Conservation (phyloP, 202 grass and related monocot genomes). For the Zoysia matrella region DNA sequence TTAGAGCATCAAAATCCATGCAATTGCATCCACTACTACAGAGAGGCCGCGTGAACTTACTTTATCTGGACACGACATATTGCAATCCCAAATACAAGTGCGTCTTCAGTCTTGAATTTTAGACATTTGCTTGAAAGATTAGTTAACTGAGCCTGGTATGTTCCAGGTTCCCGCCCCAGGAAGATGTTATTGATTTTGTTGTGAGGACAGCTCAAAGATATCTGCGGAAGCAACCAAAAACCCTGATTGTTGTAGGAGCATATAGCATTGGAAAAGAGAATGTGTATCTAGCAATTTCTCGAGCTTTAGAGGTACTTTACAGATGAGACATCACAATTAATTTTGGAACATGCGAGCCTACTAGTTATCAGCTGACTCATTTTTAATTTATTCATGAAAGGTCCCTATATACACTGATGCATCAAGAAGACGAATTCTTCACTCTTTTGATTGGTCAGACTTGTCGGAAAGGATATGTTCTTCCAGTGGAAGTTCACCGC, state of each 20-base stretch:
- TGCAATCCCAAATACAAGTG: slow-evolving; percentile 86
- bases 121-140: slow-evolving; percentile 25
- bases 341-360: not conserved
- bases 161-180: slow-evolving; percentile 70
- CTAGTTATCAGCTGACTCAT: slow-evolving; percentile 21
- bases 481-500: slow-evolving; percentile 54
- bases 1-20: slow-evolving; percentile 73
- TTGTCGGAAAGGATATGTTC: slow-evolving; percentile 67
- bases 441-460: slow-evolving; percentile 73
- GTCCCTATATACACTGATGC: slow-evolving; percentile 73
- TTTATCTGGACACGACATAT: slow-evolving; percentile 86
- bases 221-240: slow-evolving; percentile 72
- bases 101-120: slow-evolving; percentile 20
- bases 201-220: slow-evolving; percentile 65
- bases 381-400: slow-evolving; percentile 48
- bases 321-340: not conserved
- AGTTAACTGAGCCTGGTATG: slow-evolving; percentile 13
- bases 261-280: slow-evolving; percentile 88
- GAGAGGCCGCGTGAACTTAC: slow-evolving; percentile 56
- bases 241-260: slow-evolving; percentile 78
- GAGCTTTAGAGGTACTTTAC: slow-evolving; percentile 59
- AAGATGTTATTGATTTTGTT: slow-evolving; percentile 75
- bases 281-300: slow-evolving; percentile 76
- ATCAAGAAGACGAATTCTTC: slow-evolving; percentile 75
- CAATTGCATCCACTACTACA: slow-evolving; percentile 62